A percentile compares a stretch with the other conserved stretches of the same genome.
These are phyloP conservation scores for Aspergillus sp. DNA, from an alignment of 2,329 filamentous ascomycete species.

Conservation along the genomic window DNA sequence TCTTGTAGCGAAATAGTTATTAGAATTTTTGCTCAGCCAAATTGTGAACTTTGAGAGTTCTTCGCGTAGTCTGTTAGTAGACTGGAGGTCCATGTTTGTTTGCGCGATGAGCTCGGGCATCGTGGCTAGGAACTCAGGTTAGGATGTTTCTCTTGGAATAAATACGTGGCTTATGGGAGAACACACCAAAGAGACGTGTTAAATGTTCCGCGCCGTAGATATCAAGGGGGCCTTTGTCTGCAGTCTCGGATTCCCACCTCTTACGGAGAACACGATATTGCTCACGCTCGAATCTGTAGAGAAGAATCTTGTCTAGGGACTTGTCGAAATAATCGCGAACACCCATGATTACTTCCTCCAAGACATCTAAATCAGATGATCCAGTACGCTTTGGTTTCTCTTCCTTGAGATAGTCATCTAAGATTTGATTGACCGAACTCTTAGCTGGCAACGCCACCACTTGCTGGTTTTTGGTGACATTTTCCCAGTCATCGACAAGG, in stretches of 20 bases:
- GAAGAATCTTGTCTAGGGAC: constrained; percentile 78
- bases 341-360: constrained; percentile 85
- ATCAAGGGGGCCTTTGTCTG: constrained; percentile 72
- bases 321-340: constrained; percentile 94
- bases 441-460: constrained; percentile 80
- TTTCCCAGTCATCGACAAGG: constrained; percentile 98
- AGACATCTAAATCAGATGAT: constrained; percentile 71
- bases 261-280: constrained; percentile 80
- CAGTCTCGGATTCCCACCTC: constrained; percentile 62
- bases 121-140: constrained; percentile 61
- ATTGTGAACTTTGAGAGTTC: constrained; percentile 82
- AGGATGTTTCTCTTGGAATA: constrained; percentile 5
- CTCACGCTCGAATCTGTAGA: constrained; percentile 90
- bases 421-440: constrained; percentile 71
- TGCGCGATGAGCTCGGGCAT: constrained; percentile 93
- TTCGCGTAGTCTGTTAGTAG: constrained; percentile 81
- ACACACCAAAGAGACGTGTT: constrained; percentile 79
- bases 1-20: constrained; percentile 66
- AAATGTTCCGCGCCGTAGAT: constrained; percentile 94
- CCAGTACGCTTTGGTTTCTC: constrained; percentile 67
- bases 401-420: constrained; percentile 75
- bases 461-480: constrained; percentile 91
- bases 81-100: constrained; percentile 96
- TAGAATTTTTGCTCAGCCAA: constrained; percentile 78
- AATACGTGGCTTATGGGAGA: not conserved